Percentiles rank a stretch among this genome's conserved stretches.
Conservation (phyloP, 1,139 yeast genomes). For the Yamadazyma sp. region DNA sequence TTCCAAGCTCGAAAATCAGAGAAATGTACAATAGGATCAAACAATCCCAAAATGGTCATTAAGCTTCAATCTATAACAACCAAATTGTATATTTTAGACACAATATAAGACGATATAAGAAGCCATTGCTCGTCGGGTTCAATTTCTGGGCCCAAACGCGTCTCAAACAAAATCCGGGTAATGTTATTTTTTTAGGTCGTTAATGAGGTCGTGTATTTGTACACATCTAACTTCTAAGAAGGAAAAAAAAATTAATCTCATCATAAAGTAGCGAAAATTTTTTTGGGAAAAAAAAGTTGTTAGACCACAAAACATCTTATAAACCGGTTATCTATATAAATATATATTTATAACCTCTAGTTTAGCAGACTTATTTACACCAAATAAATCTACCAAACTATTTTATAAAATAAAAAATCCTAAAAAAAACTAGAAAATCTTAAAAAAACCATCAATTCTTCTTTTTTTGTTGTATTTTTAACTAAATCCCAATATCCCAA, state of each 20-base stretch:
- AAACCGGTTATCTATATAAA: constrained; percentile 3
- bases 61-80: not conserved
- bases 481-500: constrained; percentile 7
- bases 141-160: not conserved
- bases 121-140: too few species aligned
- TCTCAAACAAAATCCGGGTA: constrained; percentile 2
- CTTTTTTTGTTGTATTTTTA: constrained; percentile 6
- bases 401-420: constrained; percentile 7
- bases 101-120: too few species aligned
- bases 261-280: constrained; percentile 4
- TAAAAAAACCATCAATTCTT: constrained; percentile 7
- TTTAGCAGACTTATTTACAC: constrained; percentile 2
- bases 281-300: constrained; percentile 1
- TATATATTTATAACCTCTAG: constrained; percentile 4
- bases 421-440: constrained; percentile 13
- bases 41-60: constrained; percentile 8
- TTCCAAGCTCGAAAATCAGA: constrained; percentile 75
- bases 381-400: constrained; percentile 2
- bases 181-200: not conserved
- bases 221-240: not conserved
- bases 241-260: constrained; percentile 1
- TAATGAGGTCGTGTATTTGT: not conserved
- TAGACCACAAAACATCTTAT: constrained; percentile 5
- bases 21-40: constrained; percentile 80
- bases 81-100: too few species aligned